Base-by-base conservation (phyloP, 768 basidiomycete genomes). In the Kwoniella heveanensis region DNA sequence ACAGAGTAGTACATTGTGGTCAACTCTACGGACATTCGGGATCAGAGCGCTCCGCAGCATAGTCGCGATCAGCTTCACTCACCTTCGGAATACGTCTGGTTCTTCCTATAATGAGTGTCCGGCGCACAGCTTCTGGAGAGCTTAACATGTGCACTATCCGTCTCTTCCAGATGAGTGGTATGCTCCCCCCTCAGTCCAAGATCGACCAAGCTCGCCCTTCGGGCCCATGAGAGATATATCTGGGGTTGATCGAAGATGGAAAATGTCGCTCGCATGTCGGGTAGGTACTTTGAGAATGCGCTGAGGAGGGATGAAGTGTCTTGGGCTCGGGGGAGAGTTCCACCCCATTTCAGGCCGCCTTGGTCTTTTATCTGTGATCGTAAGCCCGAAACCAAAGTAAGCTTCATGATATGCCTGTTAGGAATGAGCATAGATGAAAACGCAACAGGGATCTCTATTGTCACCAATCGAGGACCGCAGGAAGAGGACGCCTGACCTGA, bases 191-290 rank as follows among this genome's bases (percentile, higher is more conserved):
- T 26, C 37, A 79, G 46, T 24, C 78, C 78, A 25, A 79, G 58
- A 39, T 73, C 72, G 7, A 79, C 62, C 5, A 79, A 53, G 9
- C 74, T 77, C 13, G 66, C 66, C 44, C 77, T 54, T 27, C 78
- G 53, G 8, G 75, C 73, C 74, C 77, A 76, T 1, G 73, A 75
- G 1, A 79, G 67, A 55, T 79, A 79, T 21, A 79, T 76, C 55
- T 77, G 77, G 3, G 78, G 78, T 55, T 79, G 78, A 54, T 79
- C 78, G 49, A 78, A 77, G 36, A 79, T 79, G 13, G 74, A 77
- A 53, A 77, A 79, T 12, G 76, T 77, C 4, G 77, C 77, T 46
- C 68, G 57, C 60, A 79, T 64, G 58, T 79, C 63, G 4, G 78
- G 78, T 24, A 79, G 55, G 51, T 66, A 67, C 6, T 65, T 37